A percentile compares a stretch with the other conserved stretches of the same genome.
These are phyloP conservation scores for Tetrahymena malaccensis DNA, from an alignment of 73 alveolate species.

Conservation along the genomic window DNA sequence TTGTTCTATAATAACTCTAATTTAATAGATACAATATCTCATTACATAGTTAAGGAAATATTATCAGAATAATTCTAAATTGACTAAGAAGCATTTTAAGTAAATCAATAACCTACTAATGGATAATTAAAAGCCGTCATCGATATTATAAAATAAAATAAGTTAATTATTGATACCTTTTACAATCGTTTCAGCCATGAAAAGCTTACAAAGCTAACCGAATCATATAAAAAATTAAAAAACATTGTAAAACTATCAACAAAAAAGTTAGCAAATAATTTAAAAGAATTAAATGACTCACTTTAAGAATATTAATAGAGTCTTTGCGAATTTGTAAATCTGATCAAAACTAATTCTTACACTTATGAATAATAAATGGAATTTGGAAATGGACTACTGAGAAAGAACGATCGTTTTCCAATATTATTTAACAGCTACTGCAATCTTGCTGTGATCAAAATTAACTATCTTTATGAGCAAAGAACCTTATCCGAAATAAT, in stretches of 20 bases:
- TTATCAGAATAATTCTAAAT: neutral
- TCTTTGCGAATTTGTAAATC: neutral
- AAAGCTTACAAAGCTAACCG: neutral
- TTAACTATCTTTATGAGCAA: neutral
- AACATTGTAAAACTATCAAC: neutral
- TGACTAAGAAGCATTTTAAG: neutral
- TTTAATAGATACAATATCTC: neutral
- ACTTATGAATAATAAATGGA: neutral
- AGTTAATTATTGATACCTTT: neutral
- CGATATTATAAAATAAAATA: neutral
- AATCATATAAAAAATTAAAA: neutral
- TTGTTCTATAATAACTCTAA: neutral
- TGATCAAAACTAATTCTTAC: neutral
- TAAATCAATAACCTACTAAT: neutral
- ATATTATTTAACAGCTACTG: neutral
- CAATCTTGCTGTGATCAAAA: neutral
- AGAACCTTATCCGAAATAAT: neutral
- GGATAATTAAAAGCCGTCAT: neutral
- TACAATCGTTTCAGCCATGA: neutral
- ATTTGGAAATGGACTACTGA: neutral
- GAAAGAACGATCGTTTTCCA: neutral
- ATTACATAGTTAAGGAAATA: neutral
- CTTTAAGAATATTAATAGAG: neutral
- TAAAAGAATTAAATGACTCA: neutral
- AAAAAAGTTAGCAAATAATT: too few species aligned